Conservation (phyloP, 805 yeast species). For the Pichia paraexigua region DNA sequence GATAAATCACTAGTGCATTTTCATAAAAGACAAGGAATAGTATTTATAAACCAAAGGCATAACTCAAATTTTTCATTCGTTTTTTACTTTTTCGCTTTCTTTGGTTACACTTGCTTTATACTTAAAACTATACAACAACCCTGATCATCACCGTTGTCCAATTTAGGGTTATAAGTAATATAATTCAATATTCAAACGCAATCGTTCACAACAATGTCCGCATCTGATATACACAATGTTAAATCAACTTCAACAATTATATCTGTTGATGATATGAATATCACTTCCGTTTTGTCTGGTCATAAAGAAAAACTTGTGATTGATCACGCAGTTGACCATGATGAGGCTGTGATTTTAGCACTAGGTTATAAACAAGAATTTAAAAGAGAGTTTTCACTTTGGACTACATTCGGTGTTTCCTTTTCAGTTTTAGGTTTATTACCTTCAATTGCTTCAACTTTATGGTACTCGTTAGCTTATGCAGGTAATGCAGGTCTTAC, state of each 20-base stretch:
- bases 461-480: constrained; percentile 51
- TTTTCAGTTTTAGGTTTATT: constrained; percentile 59
- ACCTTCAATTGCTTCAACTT: constrained; percentile 60
- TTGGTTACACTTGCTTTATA: too few species aligned
- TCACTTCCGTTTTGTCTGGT: constrained; percentile 20
- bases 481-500: constrained; percentile 58
- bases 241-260: constrained; percentile 19
- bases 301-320: constrained; percentile 25
- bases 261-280: constrained; percentile 19
- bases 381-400: constrained; percentile 50
- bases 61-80: too few species aligned
- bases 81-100: too few species aligned
- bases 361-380: constrained; percentile 61
- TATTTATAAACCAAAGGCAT: too few species aligned
- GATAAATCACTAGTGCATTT: too few species aligned
- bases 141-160: not conserved
- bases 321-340: constrained; percentile 40
- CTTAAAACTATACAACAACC: not conserved
- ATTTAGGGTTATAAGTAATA: too few species aligned
- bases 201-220: not conserved
- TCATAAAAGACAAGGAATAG: too few species aligned
- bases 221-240: not conserved
- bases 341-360: constrained; percentile 48
- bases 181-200: too few species aligned
- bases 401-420: constrained; percentile 53